These are phyloP conservation scores for Plantago coronopus DNA, from an alignment of 305 asterid genomes.

Conservation along the genomic window DNA sequence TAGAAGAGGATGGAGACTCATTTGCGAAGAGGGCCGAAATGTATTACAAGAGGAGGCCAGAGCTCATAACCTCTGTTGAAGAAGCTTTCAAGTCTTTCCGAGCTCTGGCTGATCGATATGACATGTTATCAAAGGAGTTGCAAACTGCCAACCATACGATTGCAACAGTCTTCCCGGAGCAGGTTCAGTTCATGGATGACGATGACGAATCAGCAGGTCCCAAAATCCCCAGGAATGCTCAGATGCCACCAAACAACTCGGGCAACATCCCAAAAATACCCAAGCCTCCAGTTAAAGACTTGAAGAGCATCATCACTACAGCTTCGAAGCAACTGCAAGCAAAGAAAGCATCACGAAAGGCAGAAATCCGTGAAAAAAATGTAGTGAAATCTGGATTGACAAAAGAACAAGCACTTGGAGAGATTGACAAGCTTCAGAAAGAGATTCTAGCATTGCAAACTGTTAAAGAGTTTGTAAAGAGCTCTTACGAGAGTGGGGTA, in stretches of 20 bases:
- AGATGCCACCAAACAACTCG: slow-evolving; percentile 14
- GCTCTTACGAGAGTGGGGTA: slow-evolving; percentile 67
- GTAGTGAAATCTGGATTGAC: slow-evolving; percentile 48
- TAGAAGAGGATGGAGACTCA: slow-evolving; percentile 69
- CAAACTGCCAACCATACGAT: slow-evolving; percentile 65
- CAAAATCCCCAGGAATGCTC: slow-evolving; percentile 18
- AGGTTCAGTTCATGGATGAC: slow-evolving; percentile 50
- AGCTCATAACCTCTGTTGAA: slow-evolving; percentile 54
- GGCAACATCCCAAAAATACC: slow-evolving; percentile 38
- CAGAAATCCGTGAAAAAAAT: slow-evolving; percentile 7
- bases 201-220: slow-evolving; percentile 37
- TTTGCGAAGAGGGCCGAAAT: slow-evolving; percentile 74
- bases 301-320: slow-evolving; percentile 35
- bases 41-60: slow-evolving; percentile 72
- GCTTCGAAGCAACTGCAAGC: slow-evolving; percentile 36
- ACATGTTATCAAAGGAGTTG: slow-evolving; percentile 53
- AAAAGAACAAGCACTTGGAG: slow-evolving; percentile 48
- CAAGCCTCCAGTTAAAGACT: slow-evolving; percentile 37
- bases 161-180: slow-evolving; percentile 62
- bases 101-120: slow-evolving; percentile 64
- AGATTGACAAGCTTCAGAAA: slow-evolving; percentile 70
- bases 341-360: slow-evolving; percentile 22
- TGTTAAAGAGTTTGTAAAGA: slow-evolving; percentile 77
- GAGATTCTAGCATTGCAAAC: slow-evolving; percentile 71
- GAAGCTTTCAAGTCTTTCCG: slow-evolving; percentile 58